These are phyloP conservation scores for Gentiana dahurica DNA, from an alignment of 257 asterid species.

Conservation along the genomic window DNA sequence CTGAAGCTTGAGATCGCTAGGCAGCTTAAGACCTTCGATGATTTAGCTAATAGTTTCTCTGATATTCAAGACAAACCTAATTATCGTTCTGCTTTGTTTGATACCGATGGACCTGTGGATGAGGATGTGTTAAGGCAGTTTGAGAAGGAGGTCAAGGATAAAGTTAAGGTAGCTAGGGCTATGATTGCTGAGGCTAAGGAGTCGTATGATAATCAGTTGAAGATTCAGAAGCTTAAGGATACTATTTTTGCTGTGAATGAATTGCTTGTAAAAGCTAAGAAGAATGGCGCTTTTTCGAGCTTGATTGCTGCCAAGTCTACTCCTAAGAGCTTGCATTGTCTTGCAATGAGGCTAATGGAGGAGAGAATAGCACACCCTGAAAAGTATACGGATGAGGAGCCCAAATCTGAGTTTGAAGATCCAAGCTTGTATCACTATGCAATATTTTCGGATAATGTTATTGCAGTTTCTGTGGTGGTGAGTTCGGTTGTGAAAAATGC, in stretches of 20 bases:
- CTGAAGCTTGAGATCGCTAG: conserved; percentile 78
- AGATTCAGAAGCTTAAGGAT: conserved; percentile 91
- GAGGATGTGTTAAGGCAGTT: conserved; percentile 90
- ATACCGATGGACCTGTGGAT: conserved; percentile 68
- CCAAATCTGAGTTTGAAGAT: conserved; percentile 73
- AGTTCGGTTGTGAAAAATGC: conserved; percentile 77
- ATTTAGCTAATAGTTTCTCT: conserved; percentile 59
- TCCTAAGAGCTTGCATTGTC: conserved; percentile 98
- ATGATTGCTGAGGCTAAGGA: conserved; percentile 84
- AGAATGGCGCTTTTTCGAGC: conserved; percentile 83
- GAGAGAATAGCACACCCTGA: conserved; percentile 94
- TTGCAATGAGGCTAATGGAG: conserved; percentile 94
- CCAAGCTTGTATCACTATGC: conserved; percentile 89
- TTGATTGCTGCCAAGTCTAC: conserved; percentile 81
- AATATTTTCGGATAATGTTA: conserved; percentile 80
- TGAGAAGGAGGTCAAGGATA: conserved; percentile 96
- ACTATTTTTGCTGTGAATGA: conserved; percentile 89
- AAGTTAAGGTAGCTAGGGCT: conserved; percentile 73
- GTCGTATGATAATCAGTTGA: conserved; percentile 87
- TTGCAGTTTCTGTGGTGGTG: conserved; percentile 87
- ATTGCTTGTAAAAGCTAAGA: conserved; percentile 85
- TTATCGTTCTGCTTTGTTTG: conserved; percentile 57
- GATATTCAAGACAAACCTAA: conserved; percentile 62
- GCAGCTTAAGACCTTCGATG: conserved; percentile 86
- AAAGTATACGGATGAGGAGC: conserved; percentile 66